phyloP scores from a whole-genome alignment of 2,329 filamentous ascomycete genomes.

The Sporothrix schenckii region DNA sequence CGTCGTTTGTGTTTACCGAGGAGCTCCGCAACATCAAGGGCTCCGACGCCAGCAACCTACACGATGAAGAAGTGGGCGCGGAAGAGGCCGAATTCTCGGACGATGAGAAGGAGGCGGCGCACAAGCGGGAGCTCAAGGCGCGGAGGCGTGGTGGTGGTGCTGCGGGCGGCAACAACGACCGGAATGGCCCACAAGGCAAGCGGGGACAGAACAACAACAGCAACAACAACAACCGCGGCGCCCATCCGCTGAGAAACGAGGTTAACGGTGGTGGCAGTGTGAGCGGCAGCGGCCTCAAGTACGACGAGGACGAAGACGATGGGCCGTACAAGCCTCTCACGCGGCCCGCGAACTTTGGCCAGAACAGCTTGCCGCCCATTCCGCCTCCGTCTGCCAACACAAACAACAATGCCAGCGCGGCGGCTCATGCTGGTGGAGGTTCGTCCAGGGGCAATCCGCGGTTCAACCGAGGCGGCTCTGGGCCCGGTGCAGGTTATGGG shows the following conservation, averaged over 20 bases:
- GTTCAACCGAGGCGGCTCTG: slow-evolving; percentile 40
- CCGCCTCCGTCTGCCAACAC: slow-evolving; percentile 45
- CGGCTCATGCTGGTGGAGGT: slow-evolving; percentile 35
- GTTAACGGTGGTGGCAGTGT: slow-evolving; percentile 38
- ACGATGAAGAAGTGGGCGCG: slow-evolving; percentile 85
- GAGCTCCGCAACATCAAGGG: slow-evolving; percentile 78
- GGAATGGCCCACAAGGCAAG: slow-evolving; percentile 11
- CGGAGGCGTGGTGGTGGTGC: slow-evolving; percentile 58
- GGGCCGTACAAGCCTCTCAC: slow-evolving; percentile 72
- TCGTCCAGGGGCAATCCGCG: slow-evolving; percentile 44
- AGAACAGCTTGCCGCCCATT: slow-evolving; percentile 50
- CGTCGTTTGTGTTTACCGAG: slow-evolving; percentile 84
- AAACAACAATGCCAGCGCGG: slow-evolving; percentile 37
- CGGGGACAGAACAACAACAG: slow-evolving; percentile 3
- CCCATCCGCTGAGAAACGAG: slow-evolving; percentile 49
- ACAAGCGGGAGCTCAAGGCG: slow-evolving; percentile 70
- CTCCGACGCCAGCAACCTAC: slow-evolving; percentile 90
- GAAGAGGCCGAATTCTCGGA: slow-evolving; percentile 96
- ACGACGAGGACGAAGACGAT: slow-evolving; percentile 65
- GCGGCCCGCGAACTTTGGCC: slow-evolving; percentile 66
- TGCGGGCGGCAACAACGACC: slow-evolving; percentile 41
- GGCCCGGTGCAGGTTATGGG: slow-evolving; percentile 43
- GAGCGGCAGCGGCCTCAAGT: slow-evolving; percentile 56
- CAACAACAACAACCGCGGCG: neutral
- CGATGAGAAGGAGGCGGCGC: slow-evolving; percentile 88